phyloP scores from a whole-genome alignment of 78 protist genomes.

The Dictyostelium citrinum region DNA sequence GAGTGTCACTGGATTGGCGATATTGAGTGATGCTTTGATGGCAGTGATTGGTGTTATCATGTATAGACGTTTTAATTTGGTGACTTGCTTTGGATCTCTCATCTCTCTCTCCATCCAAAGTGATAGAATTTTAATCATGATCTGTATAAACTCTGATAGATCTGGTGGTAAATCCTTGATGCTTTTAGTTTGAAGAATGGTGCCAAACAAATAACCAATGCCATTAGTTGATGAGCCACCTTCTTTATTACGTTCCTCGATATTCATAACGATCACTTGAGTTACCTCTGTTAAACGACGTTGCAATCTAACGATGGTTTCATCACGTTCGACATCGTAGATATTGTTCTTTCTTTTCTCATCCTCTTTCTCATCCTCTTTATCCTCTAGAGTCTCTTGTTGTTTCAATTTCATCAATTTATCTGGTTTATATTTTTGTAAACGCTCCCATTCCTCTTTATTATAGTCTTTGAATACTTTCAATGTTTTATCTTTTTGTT shows the following conservation, averaged over 20 bases:
- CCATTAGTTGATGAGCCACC: constrained; percentile 22
- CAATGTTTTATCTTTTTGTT: constrained; percentile 45
- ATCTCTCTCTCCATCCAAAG: constrained; percentile 72
- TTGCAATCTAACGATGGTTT: constrained; percentile 20
- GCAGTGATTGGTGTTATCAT: constrained; percentile 69
- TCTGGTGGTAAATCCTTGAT: constrained; percentile 38
- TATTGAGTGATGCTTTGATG: constrained; percentile 31
- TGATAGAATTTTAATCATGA: constrained; percentile 29
- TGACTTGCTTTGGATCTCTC: constrained; percentile 62
- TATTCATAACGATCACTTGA: constrained; percentile 53
- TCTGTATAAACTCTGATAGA: not conserved
- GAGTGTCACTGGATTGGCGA: constrained; percentile 62
- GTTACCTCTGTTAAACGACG: constrained; percentile 37
- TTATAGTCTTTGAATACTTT: constrained; percentile 22
- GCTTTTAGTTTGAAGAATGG: not conserved
- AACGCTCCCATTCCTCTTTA: not conserved
- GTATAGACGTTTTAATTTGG: constrained; percentile 48
- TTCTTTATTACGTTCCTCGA: constrained; percentile 26
- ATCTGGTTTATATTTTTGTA: not conserved
- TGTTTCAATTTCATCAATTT: not conserved
- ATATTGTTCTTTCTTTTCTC: constrained; percentile 10
- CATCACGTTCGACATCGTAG: constrained; percentile 59
- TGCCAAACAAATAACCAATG: constrained; percentile 17
- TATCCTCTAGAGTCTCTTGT: constrained; percentile 50
- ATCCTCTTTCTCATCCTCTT: constrained; percentile 10